Percentiles rank a stretch among this genome's conserved stretches.
Evolutionary conservation across 1,284 basidiomycete genomes (phyloP).

Genomic region (Rhodotorula sp.): DNA sequence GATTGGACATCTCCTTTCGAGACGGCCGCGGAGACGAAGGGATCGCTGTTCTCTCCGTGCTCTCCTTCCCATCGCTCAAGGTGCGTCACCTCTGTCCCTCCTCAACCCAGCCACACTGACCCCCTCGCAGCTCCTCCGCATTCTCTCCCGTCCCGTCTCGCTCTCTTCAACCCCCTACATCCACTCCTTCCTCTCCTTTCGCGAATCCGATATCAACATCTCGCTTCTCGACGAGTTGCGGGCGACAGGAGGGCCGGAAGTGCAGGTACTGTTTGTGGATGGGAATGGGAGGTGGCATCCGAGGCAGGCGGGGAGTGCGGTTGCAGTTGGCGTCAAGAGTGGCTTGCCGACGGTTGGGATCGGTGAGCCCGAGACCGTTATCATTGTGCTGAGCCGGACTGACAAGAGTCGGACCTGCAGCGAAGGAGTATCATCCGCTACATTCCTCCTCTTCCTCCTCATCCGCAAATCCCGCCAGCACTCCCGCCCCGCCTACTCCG

Average conservation of each 20-base stretch:
- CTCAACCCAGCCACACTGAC: background rate
- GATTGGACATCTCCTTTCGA: conserved; percentile 46
- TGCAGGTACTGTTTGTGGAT: conserved; percentile 46
- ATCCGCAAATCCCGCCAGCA: background rate
- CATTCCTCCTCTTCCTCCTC: conserved; percentile 1
- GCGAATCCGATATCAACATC: conserved; percentile 43
- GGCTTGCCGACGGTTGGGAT: conserved; percentile 44
- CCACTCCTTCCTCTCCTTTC: conserved; percentile 47
- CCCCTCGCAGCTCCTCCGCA: conserved; percentile 36
- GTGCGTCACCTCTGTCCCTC: conserved; percentile 24
- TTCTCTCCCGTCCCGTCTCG: conserved; percentile 35
- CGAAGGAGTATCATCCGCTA: conserved; percentile 45
- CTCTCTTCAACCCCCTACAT: conserved; percentile 44
- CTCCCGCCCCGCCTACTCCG: background rate
- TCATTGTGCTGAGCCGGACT: background rate
- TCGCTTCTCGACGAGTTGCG: conserved; percentile 37
- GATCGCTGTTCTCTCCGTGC: conserved; percentile 43
- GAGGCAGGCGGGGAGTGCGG: conserved; percentile 45
- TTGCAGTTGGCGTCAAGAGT: conserved; percentile 42
- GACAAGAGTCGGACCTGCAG: conserved; percentile 14
- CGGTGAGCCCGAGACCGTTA: background rate
- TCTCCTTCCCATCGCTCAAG: conserved; percentile 43
- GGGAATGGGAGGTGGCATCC: conserved; percentile 47
- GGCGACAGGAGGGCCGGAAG: conserved; percentile 20
- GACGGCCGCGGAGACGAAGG: conserved; percentile 34